phyloP scores from a whole-genome alignment of 2,329 filamentous ascomycete genomes.

The Alternaria atra region DNA sequence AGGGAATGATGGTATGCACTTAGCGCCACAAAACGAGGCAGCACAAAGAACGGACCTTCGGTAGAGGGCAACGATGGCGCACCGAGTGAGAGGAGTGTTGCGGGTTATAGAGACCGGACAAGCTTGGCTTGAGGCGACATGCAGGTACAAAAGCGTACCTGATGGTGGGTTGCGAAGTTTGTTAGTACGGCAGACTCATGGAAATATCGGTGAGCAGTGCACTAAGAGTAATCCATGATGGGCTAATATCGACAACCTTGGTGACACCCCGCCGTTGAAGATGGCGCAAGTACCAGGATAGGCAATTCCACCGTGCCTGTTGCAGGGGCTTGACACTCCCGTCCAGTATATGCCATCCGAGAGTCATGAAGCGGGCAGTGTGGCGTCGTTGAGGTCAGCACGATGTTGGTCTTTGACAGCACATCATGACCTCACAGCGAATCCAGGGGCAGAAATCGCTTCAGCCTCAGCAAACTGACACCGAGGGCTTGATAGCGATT shows the following conservation, averaged over 20 bases:
- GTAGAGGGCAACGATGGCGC: slow-evolving; percentile 35
- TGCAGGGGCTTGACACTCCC: slow-evolving; percentile 34
- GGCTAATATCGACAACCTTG: slow-evolving; percentile 40
- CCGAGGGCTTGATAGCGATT: slow-evolving; percentile 17
- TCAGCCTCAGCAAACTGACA: slow-evolving; percentile 19
- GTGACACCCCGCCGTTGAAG: slow-evolving; percentile 34
- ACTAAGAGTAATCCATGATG: slow-evolving; percentile 32
- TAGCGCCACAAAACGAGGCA: slow-evolving; percentile 34
- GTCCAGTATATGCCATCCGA: slow-evolving; percentile 23
- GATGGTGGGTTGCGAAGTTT: slow-evolving; percentile 36
- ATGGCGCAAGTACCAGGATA: slow-evolving; percentile 34
- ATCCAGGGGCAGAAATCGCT: slow-evolving; percentile 19
- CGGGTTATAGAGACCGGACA: slow-evolving; percentile 37
- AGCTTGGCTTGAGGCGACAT: slow-evolving; percentile 34
- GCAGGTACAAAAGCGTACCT: slow-evolving; percentile 37
- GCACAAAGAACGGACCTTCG: slow-evolving; percentile 36
- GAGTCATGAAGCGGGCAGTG: slow-evolving; percentile 22
- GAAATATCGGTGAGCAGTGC: slow-evolving; percentile 44
- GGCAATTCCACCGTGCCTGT: slow-evolving; percentile 39
- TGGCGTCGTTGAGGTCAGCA: slow-evolving; percentile 37
- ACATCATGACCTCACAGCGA: slow-evolving; percentile 18
- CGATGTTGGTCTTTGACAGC: slow-evolving; percentile 24
- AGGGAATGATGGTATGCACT: slow-evolving; percentile 41
- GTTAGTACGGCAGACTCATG: slow-evolving; percentile 32
- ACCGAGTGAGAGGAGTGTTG: slow-evolving; percentile 35